Evolutionary conservation across 805 yeast genomes (phyloP), one percentile per base, ranked within the genome.

Genomic region (Candida chilensis): DNA sequence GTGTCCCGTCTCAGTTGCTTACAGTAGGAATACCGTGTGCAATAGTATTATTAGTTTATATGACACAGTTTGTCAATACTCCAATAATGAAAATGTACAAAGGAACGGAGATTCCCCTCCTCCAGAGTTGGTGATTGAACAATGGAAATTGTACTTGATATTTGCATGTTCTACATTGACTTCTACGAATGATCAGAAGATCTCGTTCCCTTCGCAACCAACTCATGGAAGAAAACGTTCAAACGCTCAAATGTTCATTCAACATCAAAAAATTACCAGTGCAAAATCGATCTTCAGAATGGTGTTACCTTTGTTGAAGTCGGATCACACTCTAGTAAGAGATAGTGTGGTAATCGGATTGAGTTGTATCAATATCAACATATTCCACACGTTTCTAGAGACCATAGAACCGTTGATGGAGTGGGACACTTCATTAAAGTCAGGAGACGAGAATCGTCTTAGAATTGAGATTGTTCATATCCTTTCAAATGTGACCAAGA

Each of bases 141-240:
- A 86, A 48, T 86, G 95, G 95, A 82, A 83, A 52, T 62, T 88
- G 3, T 92, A 80, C 47, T 57, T 92, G 44, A 81, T 90, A 27
- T 92, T 87, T 34, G 96, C 95, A 0, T 90, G 97, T 45, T 76
- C 90, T 13, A 85, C 96, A 0, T 55, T 92, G 38, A 92, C 98
- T 0, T 74, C 94, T 0, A 87, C 96, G 0, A 82, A 74, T 37
- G 95, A 87, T 34, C 96, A 87, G 47, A 75, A 82, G 41, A 54
- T 86, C 4, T 59, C 69, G 15, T 60, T 70, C 20, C 74, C 75
- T 0, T 44, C 56, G 7, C 61, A 60, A 8, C 67, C 70, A 28
- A 62, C 72, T 5, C 94, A 83, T 42, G 76, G 79, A 0, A 62
- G 92, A 35, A 87, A 85, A 44, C 78, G 71, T 42, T 78, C 90